phyloP scores from a whole-genome alignment of 2,329 filamentous ascomycete genomes.

The Penicillium sp. region DNA sequence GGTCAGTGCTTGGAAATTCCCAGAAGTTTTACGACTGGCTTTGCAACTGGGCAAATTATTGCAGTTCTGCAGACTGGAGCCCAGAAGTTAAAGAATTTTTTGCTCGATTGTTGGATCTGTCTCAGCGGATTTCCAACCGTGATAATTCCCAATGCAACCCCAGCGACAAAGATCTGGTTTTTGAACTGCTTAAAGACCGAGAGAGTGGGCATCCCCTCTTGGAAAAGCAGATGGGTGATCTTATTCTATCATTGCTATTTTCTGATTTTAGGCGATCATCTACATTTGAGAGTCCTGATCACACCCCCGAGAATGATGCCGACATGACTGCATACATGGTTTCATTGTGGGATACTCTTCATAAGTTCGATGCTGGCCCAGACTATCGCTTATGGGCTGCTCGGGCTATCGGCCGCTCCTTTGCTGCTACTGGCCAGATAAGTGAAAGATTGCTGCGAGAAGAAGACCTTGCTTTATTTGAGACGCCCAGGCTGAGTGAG shows the following conservation, averaged over 20 bases:
- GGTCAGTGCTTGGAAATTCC: constrained; percentile 71
- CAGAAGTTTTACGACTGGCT: constrained; percentile 78
- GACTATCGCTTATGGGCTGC: constrained; percentile 83
- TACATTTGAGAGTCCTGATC: no score
- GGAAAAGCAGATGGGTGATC: constrained; percentile 61
- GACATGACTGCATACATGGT: constrained; percentile 61
- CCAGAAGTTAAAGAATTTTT: constrained; percentile 57
- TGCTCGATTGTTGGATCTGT: constrained; percentile 64
- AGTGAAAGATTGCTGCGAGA: constrained; percentile 48
- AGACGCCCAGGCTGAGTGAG: constrained; percentile 8
- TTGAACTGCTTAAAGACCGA: constrained; percentile 76
- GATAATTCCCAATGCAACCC: constrained; percentile 68
- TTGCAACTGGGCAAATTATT: constrained; percentile 63
- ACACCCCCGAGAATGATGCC: no score
- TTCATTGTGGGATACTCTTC: constrained; percentile 73
- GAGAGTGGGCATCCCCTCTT: constrained; percentile 62
- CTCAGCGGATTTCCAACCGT: constrained; percentile 63
- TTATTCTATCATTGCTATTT: constrained; percentile 57
- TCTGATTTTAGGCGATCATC: constrained; percentile 62
- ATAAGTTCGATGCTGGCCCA: constrained; percentile 59
- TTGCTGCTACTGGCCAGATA: constrained; percentile 68
- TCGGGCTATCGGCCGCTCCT: constrained; percentile 77
- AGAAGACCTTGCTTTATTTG: constrained; percentile 32
- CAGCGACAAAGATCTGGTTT: constrained; percentile 73
- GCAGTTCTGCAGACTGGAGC: constrained; percentile 54